Percentiles rank a stretch among this genome's conserved stretches.
These are phyloP conservation scores for Funneliformis mosseae DNA, from an alignment of 192 early-diverging fungal species.

Conservation along the genomic window DNA sequence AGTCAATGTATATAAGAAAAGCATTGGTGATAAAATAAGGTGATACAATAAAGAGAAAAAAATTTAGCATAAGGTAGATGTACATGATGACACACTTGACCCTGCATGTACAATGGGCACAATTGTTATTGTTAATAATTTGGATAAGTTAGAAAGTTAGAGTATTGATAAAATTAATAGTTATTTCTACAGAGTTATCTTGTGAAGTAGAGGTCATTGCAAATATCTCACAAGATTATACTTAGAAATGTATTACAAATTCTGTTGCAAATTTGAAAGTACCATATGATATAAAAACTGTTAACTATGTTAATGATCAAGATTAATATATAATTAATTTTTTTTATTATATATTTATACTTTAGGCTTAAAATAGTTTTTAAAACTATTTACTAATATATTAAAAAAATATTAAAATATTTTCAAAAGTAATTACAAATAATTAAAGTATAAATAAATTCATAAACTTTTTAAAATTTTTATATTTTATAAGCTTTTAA, in stretches of 20 bases:
- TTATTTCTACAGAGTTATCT: too few relatives aligned
- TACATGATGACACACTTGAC: background rate
- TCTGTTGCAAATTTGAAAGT: background rate
- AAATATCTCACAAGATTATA: background rate
- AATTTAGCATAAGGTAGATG: background rate
- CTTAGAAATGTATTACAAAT: background rate
- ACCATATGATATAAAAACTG: conserved; percentile 22
- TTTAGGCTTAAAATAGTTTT: too few relatives aligned
- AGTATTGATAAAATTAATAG: too few relatives aligned
- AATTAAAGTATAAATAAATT: too few relatives aligned
- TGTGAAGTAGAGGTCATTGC: background rate
- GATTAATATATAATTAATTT: too few relatives aligned
- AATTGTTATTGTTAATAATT: background rate
- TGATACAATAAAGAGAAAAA: background rate
- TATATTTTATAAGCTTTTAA: too few relatives aligned
- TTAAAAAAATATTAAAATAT: too few relatives aligned
- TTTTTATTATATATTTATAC: too few relatives aligned
- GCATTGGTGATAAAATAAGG: conserved; percentile 11
- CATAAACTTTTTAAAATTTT: too few relatives aligned
- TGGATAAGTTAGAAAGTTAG: background rate
- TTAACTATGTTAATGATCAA: background rate
- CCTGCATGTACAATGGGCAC: background rate
- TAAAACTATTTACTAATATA: too few relatives aligned
- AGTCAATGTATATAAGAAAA: conserved; percentile 15
- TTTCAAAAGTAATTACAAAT: too few relatives aligned